A percentile compares a stretch with the other conserved stretches of the same genome.
phyloP scores from a whole-genome alignment of 2,329 filamentous ascomycete species.

The Lachnellula occidentalis region DNA sequence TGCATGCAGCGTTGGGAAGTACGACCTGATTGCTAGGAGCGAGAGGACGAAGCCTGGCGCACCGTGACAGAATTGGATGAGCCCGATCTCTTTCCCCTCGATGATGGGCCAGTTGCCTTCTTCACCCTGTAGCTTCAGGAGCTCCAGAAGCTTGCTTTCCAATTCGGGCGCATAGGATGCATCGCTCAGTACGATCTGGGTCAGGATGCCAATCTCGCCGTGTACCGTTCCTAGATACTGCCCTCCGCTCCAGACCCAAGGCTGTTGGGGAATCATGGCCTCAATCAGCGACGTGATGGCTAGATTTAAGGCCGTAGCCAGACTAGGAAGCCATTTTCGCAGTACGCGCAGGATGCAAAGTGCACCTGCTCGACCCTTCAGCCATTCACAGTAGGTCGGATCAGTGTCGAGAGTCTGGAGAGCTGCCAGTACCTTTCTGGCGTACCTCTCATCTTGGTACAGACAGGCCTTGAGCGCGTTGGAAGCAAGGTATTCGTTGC shows the following conservation, averaged over 20 bases:
- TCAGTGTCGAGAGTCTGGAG: not conserved
- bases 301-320: constrained; percentile 43
- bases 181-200: constrained; percentile 59
- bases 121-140: constrained; percentile 55
- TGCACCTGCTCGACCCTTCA: constrained; percentile 58
- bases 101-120: constrained; percentile 57
- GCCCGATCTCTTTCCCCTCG: constrained; percentile 38
- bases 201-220: constrained; percentile 64
- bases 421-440: constrained; percentile 1
- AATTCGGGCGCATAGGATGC: constrained; percentile 49
- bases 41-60: constrained; percentile 58
- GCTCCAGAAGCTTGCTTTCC: constrained; percentile 44
- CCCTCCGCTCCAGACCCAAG: constrained; percentile 60
- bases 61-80: constrained; percentile 65
- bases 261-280: constrained; percentile 48
- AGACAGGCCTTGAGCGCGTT: constrained; percentile 8
- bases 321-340: constrained; percentile 38
- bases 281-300: constrained; percentile 53
- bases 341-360: constrained; percentile 59
- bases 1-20: constrained; percentile 49
- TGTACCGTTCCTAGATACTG: constrained; percentile 61
- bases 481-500: constrained; percentile 11
- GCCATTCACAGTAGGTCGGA: constrained; percentile 9
- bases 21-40: constrained; percentile 47
- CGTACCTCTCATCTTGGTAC: constrained; percentile 2